Evolutionary conservation across 208 protist species (phyloP), one percentile per base, ranked within the genome.

Genomic region (Zelonia costaricensis): DNA sequence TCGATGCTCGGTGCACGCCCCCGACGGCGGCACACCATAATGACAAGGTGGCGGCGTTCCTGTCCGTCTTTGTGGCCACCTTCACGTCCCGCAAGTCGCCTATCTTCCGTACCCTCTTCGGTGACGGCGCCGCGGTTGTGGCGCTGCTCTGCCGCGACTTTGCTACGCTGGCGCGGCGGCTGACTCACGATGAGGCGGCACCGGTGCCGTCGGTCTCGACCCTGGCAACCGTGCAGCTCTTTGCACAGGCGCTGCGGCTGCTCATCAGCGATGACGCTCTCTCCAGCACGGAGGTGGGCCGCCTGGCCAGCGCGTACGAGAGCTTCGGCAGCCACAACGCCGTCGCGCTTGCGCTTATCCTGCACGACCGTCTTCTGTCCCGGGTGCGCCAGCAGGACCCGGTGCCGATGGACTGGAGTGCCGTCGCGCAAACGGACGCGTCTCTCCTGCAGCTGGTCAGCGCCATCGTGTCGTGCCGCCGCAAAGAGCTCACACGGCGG

Each of bases 1-100:
- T 86, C 4, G 80, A 86, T 42, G 80, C 65, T 16, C 70, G 75
- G 16, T 86, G 80, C 45, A 67, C 66, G 2, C 56, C 73, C 3
- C 22, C 69, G 6, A 70, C 68, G 4, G 51, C 69, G 4, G 42
- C 35, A 30, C 61, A 74, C 20, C 74, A 76, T 45, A 51, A 23
- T 0, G 65, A 58, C 18, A 77, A 77, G 36, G 74, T 86, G 56
- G 72, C 42, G 18, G 43, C 38, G 0, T 82, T 86, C 57, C 75
- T 86, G 3, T 48, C 62, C 20, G 45, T 62, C 8, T 86, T 82
- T 39, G 46, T 80, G 2, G 7, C 38, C 18, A 52, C 55, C 8
- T 76, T 82, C 42, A 33, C 60, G 1, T 73, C 69, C n/a, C 68
- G 69, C 9, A 73, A 59, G n/a, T 57, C 71, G 18, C n/a, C 42